Evolutionary conservation across 352 stramenopile species (phyloP), one percentile per base, ranked within the genome.

Genomic region (Blastocystis sp.): DNA sequence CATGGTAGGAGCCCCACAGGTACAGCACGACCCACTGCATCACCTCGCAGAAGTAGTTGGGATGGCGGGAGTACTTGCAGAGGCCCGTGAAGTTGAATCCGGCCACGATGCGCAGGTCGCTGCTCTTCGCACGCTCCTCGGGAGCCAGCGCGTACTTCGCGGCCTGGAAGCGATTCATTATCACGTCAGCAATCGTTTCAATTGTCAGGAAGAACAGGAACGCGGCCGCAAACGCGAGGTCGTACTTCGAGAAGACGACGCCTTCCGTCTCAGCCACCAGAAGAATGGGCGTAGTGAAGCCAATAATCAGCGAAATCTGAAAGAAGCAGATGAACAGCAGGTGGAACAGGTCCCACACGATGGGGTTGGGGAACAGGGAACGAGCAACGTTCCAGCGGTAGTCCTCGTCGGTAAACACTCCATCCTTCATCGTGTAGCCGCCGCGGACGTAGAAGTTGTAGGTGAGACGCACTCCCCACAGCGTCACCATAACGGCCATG

Each of bases 1-100:
- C 3, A 17, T 43, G 69, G 57, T 79, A 79, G 10, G 69, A 79
- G 19, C 69, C 69, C 69, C 69, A 79, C 43, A 62, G 42, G 57
- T 79, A 79, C 40, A 79, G 57, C 2, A 79, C 69, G 24, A 79
- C 69, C 69, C 69, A 79, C n/a, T 79, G 69, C 69, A 79, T 79
- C 11, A 79, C 69, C 42, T 79, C 69, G 17, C 40, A 11, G 40
- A 79, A 79, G 38, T 79, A 79, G 57, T 79, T 79, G 43, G 69
- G 69, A 34, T 79, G 69, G 38, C 69, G 69, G 34, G 69, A 79
- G 48, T 79, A 79, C 43, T 79, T 79, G 48, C 52, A 64, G 7
- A 79, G 57, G 19, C 69, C 69, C 11, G 69, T 64, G 48, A 79
- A 79, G 48, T 79, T 64, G 48, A 79, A 79, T 40, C 69, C 69